Percentiles rank a stretch among this genome's conserved stretches.
phyloP scores from a whole-genome alignment of 139 green algal species.

The Pseudopediastrum boryanum region DNA sequence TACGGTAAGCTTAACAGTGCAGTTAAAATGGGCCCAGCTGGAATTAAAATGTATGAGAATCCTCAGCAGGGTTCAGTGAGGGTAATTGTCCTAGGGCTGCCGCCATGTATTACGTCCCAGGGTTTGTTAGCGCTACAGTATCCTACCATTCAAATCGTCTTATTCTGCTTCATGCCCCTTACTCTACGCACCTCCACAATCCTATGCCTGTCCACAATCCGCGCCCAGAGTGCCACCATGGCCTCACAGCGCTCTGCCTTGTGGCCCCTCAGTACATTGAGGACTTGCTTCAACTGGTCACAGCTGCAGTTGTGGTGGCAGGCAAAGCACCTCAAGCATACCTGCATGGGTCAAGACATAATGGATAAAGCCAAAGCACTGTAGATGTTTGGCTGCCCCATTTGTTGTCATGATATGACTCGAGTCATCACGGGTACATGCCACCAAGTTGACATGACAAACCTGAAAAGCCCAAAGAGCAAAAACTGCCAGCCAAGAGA shows the following conservation, averaged over 20 bases:
- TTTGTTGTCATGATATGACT: no score
- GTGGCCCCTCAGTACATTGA: neutral
- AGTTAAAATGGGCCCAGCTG: no score
- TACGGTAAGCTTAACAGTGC: no score
- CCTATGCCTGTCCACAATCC: constrained; percentile 5
- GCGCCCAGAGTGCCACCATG: constrained; percentile 24
- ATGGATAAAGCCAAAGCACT: constrained; percentile 3
- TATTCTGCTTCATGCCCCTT: no score
- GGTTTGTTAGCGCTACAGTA: no score
- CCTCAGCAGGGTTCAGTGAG: neutral
- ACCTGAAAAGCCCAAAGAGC: no score
- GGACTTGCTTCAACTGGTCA: constrained; percentile 10
- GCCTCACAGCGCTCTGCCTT: neutral
- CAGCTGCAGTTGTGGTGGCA: neutral
- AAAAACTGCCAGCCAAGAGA: no score
- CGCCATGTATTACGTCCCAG: no score
- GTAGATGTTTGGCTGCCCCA: neutral
- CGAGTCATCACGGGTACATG: no score
- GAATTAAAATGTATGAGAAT: neutral
- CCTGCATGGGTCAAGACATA: no score
- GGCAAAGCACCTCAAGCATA: neutral
- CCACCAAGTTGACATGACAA: neutral
- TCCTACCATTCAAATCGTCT: no score
- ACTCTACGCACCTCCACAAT: constrained; percentile 17
- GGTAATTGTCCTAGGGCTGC: neutral